Conservation (phyloP, 2,329 filamentous ascomycete species). For the Penicillium sp. region DNA sequence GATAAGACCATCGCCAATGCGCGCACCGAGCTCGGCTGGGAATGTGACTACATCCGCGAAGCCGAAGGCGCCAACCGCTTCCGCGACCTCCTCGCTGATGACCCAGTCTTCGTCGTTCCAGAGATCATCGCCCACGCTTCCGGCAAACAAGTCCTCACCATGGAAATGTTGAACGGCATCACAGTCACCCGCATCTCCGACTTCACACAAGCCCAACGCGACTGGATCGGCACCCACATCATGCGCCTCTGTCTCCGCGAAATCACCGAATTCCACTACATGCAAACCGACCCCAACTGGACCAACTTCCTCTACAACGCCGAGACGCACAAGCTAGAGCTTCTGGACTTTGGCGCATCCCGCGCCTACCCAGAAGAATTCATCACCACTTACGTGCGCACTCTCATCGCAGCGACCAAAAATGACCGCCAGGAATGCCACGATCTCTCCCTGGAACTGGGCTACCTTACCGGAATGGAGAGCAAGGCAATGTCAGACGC, state of each 20-base stretch:
- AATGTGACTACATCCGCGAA: constrained; percentile 93
- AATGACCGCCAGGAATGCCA: constrained; percentile 66
- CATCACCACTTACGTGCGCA: constrained; percentile 74
- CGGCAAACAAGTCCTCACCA: constrained; percentile 84
- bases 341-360: constrained; percentile 93
- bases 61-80: constrained; percentile 79
- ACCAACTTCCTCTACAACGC: constrained; percentile 96
- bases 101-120: constrained; percentile 79
- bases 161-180: constrained; percentile 84
- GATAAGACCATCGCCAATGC: constrained; percentile 98
- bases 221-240: constrained; percentile 96
- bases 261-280: constrained; percentile 92
- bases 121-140: constrained; percentile 76
- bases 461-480: constrained; percentile 91
- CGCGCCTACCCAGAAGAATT: constrained; percentile 82
- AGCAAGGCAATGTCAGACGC: constrained; percentile 84
- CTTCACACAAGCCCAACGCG: constrained; percentile 79
- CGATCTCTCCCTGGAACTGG: constrained; percentile 71
- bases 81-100: constrained; percentile 71
- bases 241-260: constrained; percentile 89
- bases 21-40: constrained; percentile 88
- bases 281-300: constrained; percentile 99
- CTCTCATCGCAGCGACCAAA: constrained; percentile 77
- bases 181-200: constrained; percentile 78
- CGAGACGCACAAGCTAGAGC: constrained; percentile 70